Base-by-base conservation (phyloP, 495 filamentous ascomycete species). In the Trichoderma virens region DNA sequence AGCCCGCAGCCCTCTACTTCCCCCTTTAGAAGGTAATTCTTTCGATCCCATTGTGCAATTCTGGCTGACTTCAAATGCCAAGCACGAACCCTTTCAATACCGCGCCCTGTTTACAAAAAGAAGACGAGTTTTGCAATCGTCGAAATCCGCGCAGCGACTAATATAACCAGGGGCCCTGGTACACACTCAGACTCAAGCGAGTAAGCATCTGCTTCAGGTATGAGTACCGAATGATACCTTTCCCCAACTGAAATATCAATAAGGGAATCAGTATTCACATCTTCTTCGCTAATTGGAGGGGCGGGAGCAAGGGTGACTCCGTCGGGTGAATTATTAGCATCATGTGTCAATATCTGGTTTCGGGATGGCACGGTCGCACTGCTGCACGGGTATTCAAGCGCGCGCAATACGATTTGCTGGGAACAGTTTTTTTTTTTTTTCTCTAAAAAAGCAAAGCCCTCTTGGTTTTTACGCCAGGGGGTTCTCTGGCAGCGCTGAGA, bases 311-410 rank as follows among this genome's bases (percentile, higher is more conserved):
- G 51, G 51, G 18, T 56, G 23, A 16, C 25, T 56, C 51, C 51
- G 51, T 56, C 51, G 51, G 51, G 27, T 56, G 51, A 56, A 56
- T 56, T 56, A 56, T 56, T 30, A 56, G 51, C 2, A 30, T 56
- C 51, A 56, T 56, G 25, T 56, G 51, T 56, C 51, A 56, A 30
- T 56, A 56, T 56, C 51, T 56, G 51, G 27, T 56, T 56, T 56
- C 51, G 51, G 51, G 51, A 56, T 56, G 25, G 51, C 27, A 56
- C 51, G 41, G 51, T 56, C 51, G 13, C 25, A 56, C 25, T 28
- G 51, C 51, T 56, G 7, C 51, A 30, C 51, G 51, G 51, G 51
- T 28, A 6, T 54, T 5, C 13, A 23, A 6, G 23, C 9, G 51
- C 51, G 23, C 27, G 51, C 25, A 56, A 56, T 56, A 6, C 51